Conservation (phyloP, 768 basidiomycete genomes). For the Auricularia sp. region DNA sequence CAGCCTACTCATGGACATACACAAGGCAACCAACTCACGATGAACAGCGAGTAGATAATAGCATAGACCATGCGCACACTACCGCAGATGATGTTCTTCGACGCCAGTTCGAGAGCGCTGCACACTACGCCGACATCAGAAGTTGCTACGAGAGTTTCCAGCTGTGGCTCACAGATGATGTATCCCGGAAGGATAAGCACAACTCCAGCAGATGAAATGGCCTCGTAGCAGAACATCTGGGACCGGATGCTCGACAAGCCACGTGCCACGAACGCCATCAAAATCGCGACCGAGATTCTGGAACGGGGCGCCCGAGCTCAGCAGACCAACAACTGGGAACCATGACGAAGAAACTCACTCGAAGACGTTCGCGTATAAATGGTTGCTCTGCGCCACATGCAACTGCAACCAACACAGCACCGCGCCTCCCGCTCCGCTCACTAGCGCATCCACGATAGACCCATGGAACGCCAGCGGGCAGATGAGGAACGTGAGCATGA, state of each 20-base stretch:
- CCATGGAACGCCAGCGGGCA: slow-evolving; percentile 78
- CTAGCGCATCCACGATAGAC: slow-evolving; percentile 73
- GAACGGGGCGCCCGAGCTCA: not conserved
- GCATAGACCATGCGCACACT: slow-evolving; percentile 79
- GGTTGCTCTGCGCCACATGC: slow-evolving; percentile 73
- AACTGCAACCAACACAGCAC: slow-evolving; percentile 72
- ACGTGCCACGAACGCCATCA: slow-evolving; percentile 76
- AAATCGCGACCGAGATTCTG: slow-evolving; percentile 76
- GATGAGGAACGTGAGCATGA: slow-evolving; percentile 69
- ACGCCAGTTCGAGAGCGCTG: slow-evolving; percentile 71
- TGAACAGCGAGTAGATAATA: slow-evolving; percentile 74
- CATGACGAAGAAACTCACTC: slow-evolving; percentile 47
- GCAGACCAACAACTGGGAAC: not conserved
- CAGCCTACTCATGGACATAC: not conserved
- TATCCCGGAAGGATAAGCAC: slow-evolving; percentile 88
- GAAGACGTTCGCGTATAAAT: slow-evolving; percentile 91
- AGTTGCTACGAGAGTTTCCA: not conserved
- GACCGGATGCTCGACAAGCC: slow-evolving; percentile 68
- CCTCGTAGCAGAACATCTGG: slow-evolving; percentile 77
- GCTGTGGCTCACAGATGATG: slow-evolving; percentile 50
- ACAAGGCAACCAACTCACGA: slow-evolving; percentile 18
- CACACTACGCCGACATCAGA: slow-evolving; percentile 38
- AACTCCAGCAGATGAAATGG: slow-evolving; percentile 81
- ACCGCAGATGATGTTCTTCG: slow-evolving; percentile 70
- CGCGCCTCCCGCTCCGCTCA: slow-evolving; percentile 51